Evolutionary conservation across 139 green algal genomes (phyloP).

Genomic region (Tetradesmus lagerheimii): DNA sequence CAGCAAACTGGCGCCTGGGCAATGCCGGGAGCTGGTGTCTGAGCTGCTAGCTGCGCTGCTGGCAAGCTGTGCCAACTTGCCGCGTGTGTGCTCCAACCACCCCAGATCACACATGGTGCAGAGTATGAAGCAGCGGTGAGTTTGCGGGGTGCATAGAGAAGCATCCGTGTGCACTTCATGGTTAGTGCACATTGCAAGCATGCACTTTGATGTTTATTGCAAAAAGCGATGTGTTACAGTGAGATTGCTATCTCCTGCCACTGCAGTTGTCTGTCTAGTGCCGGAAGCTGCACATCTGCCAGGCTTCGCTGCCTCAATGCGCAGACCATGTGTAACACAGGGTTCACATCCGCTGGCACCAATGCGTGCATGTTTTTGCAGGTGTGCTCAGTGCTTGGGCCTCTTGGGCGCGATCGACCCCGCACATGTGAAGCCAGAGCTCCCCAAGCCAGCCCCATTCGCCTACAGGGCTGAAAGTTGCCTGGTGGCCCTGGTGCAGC

Average conservation of each 20-base stretch:
- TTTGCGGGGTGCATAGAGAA: too few species aligned
- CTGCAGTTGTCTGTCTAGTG: too few species aligned
- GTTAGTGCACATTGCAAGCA: too few species aligned
- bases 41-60: constrained; percentile 76
- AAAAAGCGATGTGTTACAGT: too few species aligned
- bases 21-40: constrained; percentile 56
- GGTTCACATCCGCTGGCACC: too few species aligned
- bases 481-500: constrained; percentile 51
- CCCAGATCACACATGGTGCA: constrained; percentile 36
- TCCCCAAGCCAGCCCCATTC: constrained; percentile 30
- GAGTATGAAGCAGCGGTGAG: constrained; percentile 53
- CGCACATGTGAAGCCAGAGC: constrained; percentile 58
- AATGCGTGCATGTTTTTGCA: constrained; percentile 33
- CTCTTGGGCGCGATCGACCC: constrained; percentile 89
- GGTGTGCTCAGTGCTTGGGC: constrained; percentile 84
- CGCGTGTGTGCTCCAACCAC: constrained; percentile 10
- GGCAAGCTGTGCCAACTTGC: constrained; percentile 73
- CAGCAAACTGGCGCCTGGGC: not conserved
- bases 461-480: not conserved
- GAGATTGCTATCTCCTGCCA: too few species aligned
- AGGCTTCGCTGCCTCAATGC: too few species aligned
- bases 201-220: too few species aligned
- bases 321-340: too few species aligned
- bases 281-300: too few species aligned
- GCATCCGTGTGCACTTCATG: too few species aligned